A percentile compares a stretch with the other conserved stretches of the same genome.
phyloP scores from a whole-genome alignment of 257 asterid species.

The Solanum okadae region DNA sequence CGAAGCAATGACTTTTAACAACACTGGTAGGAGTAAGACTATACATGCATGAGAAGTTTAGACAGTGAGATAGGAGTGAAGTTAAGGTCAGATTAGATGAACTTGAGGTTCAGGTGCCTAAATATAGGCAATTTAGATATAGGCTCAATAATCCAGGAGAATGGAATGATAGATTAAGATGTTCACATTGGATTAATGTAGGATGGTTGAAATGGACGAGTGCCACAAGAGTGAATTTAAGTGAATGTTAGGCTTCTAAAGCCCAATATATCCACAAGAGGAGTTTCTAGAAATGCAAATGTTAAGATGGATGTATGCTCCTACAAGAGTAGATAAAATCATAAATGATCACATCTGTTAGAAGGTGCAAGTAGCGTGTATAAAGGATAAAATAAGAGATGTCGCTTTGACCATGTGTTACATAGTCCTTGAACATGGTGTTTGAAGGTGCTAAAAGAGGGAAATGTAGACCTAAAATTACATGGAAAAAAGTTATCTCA shows the following conservation, averaged over 20 bases:
- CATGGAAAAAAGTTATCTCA: background rate
- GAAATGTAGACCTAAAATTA: background rate
- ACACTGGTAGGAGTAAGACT: background rate
- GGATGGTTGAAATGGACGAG: background rate
- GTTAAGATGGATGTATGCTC: background rate
- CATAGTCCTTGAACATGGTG: background rate
- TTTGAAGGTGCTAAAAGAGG: background rate
- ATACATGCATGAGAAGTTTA: background rate
- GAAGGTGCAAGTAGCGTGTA: background rate
- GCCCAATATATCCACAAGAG: background rate
- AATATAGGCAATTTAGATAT: background rate
- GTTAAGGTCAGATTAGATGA: background rate
- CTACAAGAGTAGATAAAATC: background rate
- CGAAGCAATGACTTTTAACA: background rate
- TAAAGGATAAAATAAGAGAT: background rate
- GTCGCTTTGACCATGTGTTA: background rate
- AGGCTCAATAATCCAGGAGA: background rate
- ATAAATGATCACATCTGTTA: background rate
- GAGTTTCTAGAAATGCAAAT: background rate
- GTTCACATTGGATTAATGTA: background rate
- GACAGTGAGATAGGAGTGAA: background rate
- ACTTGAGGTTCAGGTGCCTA: background rate
- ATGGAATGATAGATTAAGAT: background rate
- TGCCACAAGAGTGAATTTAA: background rate
- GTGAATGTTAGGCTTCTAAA: background rate